Base-by-base conservation (phyloP, 2,329 filamentous ascomycete genomes). In the Epichloe coenophiala region DNA sequence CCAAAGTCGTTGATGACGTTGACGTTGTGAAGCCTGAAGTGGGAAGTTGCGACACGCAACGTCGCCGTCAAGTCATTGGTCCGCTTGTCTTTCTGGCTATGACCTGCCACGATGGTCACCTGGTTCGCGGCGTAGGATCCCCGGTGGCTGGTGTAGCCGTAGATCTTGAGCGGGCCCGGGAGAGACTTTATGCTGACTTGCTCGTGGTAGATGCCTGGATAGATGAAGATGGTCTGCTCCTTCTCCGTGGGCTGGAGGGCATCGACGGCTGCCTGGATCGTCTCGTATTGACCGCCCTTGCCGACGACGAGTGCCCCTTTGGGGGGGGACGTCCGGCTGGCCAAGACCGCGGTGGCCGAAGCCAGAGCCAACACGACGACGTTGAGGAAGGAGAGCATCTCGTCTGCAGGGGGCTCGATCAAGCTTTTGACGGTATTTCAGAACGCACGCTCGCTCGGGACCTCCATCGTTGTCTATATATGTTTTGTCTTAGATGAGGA, bases 1-100 rank as follows among this genome's bases (percentile, higher is more conserved):
- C 72, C 72, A 50, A 68, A 69, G 0, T 63, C 64, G 57, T 75
- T 75, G 27, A 64, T 60, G 5, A 75, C 61, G 50, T 74, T 78
- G 61, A 84, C 65, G 57, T 83, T 84, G 68, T 83, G 83, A 15
- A 82, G 63, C 55, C 74, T 76, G 53, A 82, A 70, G 55, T 76
- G 72, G 7, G 63, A 59, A 0, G 74, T 71, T 56, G 67, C 64
- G 17, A 70, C 66, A 7, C 68, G 61, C 21, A 74, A 61, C 0
- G 70, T 73, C 4, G 65, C 71, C 1, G 70, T 81, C 47, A 64
- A 59, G 56, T 83, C 79, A 54, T 83, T 76, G 56, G 62, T 73
- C 43, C 67, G 68, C 51, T 70, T 62, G 41, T 60, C 57, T 1
- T 56, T 55, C 60, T 47, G 71, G 15, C 59, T 58, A 64, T 65